Evolutionary conservation across 1,284 basidiomycete genomes (phyloP), one percentile per base, ranked within the genome.

Genomic region (Trichosporon asahii): DNA sequence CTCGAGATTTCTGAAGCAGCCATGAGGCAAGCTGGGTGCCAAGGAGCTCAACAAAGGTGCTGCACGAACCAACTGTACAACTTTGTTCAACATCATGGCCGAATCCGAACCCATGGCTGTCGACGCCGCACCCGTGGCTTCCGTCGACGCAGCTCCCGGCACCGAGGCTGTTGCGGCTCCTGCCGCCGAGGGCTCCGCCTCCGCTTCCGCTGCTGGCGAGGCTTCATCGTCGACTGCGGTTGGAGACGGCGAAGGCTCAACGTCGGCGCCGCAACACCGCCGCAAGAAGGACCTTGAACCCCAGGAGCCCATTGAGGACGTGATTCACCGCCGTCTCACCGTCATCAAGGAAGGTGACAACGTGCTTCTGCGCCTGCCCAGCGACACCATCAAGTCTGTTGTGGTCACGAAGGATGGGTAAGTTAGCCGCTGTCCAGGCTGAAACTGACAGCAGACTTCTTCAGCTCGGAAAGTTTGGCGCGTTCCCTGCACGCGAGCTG

Each of bases 391-490:
- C 72, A 85, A 85, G 74, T 78, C 83, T 9, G 76, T 85, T 11
- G 80, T 81, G 15, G 78, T 84, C 3, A 76, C 77, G 27, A 75
- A 77, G 57, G 74, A 79, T 5, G 80, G 80, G 83, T 84, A 33
- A 76, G 80, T 70, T 18, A 7, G 49, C 31, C n/a, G 61, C n/a
- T n/a, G n/a, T n/a, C n/a, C 1, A 12, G n/a, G 5, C n/a, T 31
- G 29, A 0, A 6, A 29, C 67, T 68, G 18, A 71, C 67, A 27
- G 40, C 68, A 84, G 84, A 9, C 76, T 80, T 2, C 72, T 85
- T 21, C 79, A 83, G 53, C 74, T 86, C 7, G 85, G 85, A 64
- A 86, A 85, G 75, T 84, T 81, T 68, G 85, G 85, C 25, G 74
- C 82, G 0, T 85, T 86, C 77, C 83, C 84, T 3, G 76, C 80